Percentiles rank a stretch among this genome's conserved stretches.
Evolutionary conservation across 2,329 filamentous ascomycete species (phyloP).

Genomic region (Verticillium longisporum): DNA sequence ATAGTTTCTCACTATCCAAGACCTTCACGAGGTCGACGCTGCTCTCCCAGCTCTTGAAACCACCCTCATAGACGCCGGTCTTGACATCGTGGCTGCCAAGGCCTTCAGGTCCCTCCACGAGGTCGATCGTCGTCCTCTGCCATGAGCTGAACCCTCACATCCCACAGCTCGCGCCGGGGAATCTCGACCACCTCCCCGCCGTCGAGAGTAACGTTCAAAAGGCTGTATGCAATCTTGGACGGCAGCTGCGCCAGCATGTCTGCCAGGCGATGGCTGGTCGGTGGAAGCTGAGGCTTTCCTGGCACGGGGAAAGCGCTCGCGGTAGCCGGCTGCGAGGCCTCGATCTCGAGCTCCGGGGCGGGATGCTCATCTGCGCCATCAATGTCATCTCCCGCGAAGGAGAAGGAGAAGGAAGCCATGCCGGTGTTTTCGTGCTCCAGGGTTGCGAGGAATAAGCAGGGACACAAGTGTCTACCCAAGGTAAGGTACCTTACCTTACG

Average conservation of each 20-base stretch:
- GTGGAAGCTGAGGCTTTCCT: constrained; percentile 52
- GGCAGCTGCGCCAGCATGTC: constrained; percentile 54
- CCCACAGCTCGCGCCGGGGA: constrained; percentile 73
- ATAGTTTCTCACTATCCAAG: constrained; percentile 36
- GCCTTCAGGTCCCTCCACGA: constrained; percentile 31
- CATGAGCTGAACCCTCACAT: constrained; percentile 76
- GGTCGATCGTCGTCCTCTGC: constrained; percentile 52
- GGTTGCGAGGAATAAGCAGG: neutral
- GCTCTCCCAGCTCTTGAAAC: constrained; percentile 88
- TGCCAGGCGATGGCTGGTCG: constrained; percentile 42
- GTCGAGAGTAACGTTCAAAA: constrained; percentile 53
- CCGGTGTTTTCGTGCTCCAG: neutral
- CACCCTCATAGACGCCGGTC: constrained; percentile 78
- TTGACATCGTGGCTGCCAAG: constrained; percentile 68
- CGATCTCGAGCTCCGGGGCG: neutral
- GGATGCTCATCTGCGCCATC: constrained; percentile 33
- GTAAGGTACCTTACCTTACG: too few relatives aligned
- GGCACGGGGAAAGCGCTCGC: constrained; percentile 53
- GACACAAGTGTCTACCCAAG: neutral
- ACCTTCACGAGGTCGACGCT: constrained; percentile 72
- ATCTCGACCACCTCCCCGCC: constrained; percentile 46
- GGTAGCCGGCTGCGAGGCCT: constrained; percentile 17
- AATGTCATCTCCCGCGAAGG: constrained; percentile 59
- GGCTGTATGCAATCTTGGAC: constrained; percentile 65
- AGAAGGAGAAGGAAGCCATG: constrained; percentile 49